Evolutionary conservation across 495 filamentous ascomycete species (phyloP).

Genomic region (Hamigera avellanea): DNA sequence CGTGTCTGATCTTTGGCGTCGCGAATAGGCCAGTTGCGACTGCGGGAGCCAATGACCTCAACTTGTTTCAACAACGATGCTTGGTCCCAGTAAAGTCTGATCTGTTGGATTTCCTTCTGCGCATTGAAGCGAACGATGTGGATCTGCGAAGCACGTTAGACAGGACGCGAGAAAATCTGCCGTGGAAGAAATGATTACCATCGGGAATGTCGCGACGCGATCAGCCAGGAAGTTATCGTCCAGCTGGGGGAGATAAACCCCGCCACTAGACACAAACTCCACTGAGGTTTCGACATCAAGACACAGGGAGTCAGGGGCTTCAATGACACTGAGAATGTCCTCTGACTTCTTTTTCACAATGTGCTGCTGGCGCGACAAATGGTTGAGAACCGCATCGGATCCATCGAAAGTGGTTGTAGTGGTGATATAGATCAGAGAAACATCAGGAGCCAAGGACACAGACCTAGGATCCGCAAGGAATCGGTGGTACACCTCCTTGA

Average conservation of each 20-base stretch:
- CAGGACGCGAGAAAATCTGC: conserved; percentile 1
- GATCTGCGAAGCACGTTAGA: conserved; percentile 38
- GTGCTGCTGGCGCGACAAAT: conserved; percentile 52
- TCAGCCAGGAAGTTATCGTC: conserved; percentile 94
- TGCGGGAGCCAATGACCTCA: conserved; percentile 81
- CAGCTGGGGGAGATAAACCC: conserved; percentile 75
- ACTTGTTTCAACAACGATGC: conserved; percentile 84
- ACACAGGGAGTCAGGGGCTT: conserved; percentile 55
- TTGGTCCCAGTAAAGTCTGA: conserved; percentile 92
- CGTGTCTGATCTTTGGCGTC: conserved; percentile 76
- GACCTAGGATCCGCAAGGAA: conserved; percentile 63
- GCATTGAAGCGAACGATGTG: conserved; percentile 82
- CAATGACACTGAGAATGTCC: conserved; percentile 57
- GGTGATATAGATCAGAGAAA: conserved; percentile 83
- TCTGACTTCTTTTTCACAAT: conserved; percentile 68
- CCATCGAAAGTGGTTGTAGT: conserved; percentile 66
- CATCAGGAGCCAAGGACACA: conserved; percentile 52
- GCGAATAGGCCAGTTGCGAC: conserved; percentile 86
- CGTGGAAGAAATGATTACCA: conserved; percentile 49
- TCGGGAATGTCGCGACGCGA: conserved; percentile 64
- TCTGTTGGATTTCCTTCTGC: conserved; percentile 64
- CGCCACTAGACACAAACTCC: conserved; percentile 71
- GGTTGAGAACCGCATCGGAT: conserved; percentile 62
- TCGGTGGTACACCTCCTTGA: conserved; percentile 59
- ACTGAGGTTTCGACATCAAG: conserved; percentile 73